Evolutionary conservation across 805 yeast genomes (phyloP).

Genomic region (Komagataella ulmi): DNA sequence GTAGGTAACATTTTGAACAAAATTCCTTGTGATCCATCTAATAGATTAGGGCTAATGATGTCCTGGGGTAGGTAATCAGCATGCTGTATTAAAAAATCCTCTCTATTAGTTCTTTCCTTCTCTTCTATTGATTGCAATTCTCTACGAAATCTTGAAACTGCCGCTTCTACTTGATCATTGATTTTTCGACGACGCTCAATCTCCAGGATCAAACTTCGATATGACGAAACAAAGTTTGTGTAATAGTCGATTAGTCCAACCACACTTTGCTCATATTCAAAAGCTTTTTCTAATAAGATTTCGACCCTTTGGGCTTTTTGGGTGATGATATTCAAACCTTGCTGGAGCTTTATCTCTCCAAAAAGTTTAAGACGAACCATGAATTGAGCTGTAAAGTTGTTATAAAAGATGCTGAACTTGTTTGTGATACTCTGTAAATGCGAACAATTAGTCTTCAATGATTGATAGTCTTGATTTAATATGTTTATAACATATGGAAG

Average conservation of each 20-base stretch:
- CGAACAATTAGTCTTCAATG: conserved; percentile 17
- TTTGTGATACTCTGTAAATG: conserved; percentile 15
- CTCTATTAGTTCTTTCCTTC: conserved; percentile 30
- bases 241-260: conserved; percentile 32
- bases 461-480: conserved; percentile 10
- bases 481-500: conserved; percentile 40
- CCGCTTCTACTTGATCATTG: conserved; percentile 22
- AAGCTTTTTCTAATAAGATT: conserved; percentile 7
- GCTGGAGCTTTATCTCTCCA: conserved; percentile 13
- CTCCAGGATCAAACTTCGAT: conserved; percentile 37
- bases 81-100: conserved; percentile 28
- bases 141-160: conserved; percentile 26
- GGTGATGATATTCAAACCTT: conserved; percentile 7
- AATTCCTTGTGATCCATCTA: conserved; percentile 2
- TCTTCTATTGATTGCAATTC: conserved; percentile 23
- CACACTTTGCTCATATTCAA: conserved; percentile 5
- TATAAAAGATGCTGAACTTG: conserved; percentile 10
- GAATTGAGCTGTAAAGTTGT: conserved; percentile 7
- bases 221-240: conserved; percentile 34
- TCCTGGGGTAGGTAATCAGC: conserved; percentile 43
- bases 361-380: conserved; percentile 13
- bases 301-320: conserved; percentile 5
- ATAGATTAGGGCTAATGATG: conserved; percentile 9
- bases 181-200: conserved; percentile 32
- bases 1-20: conserved; percentile 5